Evolutionary conservation across 2,329 filamentous ascomycete species (phyloP), one percentile per base, ranked within the genome.

Genomic region (Cladosporium sp.): DNA sequence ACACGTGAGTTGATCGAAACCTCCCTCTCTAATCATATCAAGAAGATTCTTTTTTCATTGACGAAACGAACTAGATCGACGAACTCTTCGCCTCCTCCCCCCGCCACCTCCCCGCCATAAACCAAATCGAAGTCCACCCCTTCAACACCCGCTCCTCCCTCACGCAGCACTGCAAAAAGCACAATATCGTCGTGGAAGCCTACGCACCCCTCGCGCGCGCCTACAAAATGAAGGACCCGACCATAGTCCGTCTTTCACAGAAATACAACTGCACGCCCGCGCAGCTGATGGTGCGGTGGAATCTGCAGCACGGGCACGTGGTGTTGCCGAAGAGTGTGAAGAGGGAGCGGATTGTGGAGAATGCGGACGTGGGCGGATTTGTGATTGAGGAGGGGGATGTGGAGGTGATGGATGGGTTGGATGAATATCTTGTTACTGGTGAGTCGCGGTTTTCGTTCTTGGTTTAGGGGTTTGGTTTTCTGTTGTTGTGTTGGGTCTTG

Each of bases 101-200:
- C 0, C 75, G 76, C 0, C 77, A 87, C 40, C 66, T 73, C 9
- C 88, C 88, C 0, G 80, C 82, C 1, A 80, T 92, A 43, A 92
- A 92, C 61, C 88, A 93, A 70, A 85, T 91, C 60, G 86, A 92
- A 66, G 79, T 91, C 1, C 87, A 92, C 55, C 88, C 87, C 0
- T 93, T 92, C 78, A 89, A 91, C 65, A 89, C 86, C 1, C 80
- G 85, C 47, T 75, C 73, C 0, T 75, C 77, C 30, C 89, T 93
- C 55, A 78, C 82, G 1, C 74, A 78, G 12, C 83, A 81, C 58
- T 88, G 88, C 62, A 74, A 80, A 51, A 71, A 80, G 54, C 73
- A 91, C 56, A 71, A 74, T 30, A 90, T 93, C 51, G 70, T 84
- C 0, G 77, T 93, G 1, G 83, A 93, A 68, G 88, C 89, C 0